A percentile compares a stretch with the other conserved stretches of the same genome.
These are phyloP conservation scores for Phoma sp. DNA, from an alignment of 2,329 filamentous ascomycete species.

Conservation along the genomic window DNA sequence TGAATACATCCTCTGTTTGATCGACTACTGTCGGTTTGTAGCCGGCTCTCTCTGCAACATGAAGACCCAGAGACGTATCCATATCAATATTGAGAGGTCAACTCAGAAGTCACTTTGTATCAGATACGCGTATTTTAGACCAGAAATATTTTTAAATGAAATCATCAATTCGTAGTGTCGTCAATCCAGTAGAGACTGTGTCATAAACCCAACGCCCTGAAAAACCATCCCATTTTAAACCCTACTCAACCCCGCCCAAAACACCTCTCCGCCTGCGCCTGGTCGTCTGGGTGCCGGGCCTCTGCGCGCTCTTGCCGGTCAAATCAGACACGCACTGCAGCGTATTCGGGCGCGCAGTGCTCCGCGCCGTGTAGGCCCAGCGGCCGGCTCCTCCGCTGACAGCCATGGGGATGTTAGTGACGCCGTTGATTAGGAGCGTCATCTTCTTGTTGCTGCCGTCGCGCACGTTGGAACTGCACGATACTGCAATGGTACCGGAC, in stretches of 20 bases:
- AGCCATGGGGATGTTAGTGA: conserved; percentile 30
- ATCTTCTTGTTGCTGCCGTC: conserved; percentile 41
- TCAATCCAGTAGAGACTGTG: not conserved
- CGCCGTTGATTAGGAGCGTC: conserved; percentile 37
- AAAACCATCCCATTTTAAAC: no score
- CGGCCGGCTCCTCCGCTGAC: conserved; percentile 30
- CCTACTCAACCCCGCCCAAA: not conserved
- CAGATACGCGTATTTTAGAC: no score
- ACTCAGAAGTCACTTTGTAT: no score
- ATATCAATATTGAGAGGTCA: no score
- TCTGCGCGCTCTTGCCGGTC: conserved; percentile 29
- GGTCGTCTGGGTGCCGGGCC: conserved; percentile 28
- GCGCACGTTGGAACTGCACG: conserved; percentile 44
- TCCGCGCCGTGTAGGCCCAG: conserved; percentile 36
- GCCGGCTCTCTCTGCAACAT: no score
- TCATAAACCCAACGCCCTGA: not conserved
- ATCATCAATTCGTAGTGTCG: not conserved
- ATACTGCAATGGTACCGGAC: conserved; percentile 40
- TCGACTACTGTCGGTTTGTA: no score
- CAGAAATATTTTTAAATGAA: not conserved
- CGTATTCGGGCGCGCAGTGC: conserved; percentile 36
- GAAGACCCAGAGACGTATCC: no score
- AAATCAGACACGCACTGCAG: conserved; percentile 37
- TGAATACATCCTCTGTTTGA: no score
- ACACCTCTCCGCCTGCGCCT: conserved; percentile 10